Conservation (phyloP, 2,329 filamentous ascomycete species). For the Orbilia oligospora region DNA sequence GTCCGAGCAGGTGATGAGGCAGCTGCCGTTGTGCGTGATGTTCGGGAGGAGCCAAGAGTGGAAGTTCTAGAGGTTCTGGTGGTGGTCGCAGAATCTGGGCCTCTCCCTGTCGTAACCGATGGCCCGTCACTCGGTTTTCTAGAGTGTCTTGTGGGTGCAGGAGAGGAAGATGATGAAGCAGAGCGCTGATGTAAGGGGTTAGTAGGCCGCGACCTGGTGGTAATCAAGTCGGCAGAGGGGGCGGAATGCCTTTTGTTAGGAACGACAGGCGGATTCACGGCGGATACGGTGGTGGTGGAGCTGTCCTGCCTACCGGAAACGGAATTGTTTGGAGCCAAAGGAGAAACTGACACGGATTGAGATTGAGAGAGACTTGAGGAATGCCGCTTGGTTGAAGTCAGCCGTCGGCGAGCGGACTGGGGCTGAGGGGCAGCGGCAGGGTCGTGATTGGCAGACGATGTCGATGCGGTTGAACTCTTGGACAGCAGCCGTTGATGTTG, state of each 20-base stretch:
- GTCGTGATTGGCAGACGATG: constrained; percentile 26
- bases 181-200: constrained; percentile 58
- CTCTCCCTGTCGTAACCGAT: constrained; percentile 37
- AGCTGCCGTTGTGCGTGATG: constrained; percentile 37
- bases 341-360: constrained; percentile 49
- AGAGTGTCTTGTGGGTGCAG: constrained; percentile 41
- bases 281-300: constrained; percentile 56
- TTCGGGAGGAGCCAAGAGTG: constrained; percentile 42
- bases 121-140: constrained; percentile 52
- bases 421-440: constrained; percentile 15
- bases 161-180: constrained; percentile 39
- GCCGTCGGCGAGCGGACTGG: constrained; percentile 56
- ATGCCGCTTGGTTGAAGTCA: constrained; percentile 57
- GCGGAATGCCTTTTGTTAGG: constrained; percentile 57
- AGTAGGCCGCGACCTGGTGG: constrained; percentile 45
- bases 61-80: constrained; percentile 43
- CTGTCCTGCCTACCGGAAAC: constrained; percentile 58
- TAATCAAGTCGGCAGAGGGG: constrained; percentile 32
- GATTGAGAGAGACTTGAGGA: constrained; percentile 38
- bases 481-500: constrained; percentile 40
- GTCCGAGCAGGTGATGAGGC: constrained; percentile 35
- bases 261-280: constrained; percentile 44
- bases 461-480: constrained; percentile 30
- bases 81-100: constrained; percentile 44
- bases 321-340: constrained; percentile 58